Conservation (phyloP, 305 asterid genomes). For the Fraxinus velutina region DNA sequence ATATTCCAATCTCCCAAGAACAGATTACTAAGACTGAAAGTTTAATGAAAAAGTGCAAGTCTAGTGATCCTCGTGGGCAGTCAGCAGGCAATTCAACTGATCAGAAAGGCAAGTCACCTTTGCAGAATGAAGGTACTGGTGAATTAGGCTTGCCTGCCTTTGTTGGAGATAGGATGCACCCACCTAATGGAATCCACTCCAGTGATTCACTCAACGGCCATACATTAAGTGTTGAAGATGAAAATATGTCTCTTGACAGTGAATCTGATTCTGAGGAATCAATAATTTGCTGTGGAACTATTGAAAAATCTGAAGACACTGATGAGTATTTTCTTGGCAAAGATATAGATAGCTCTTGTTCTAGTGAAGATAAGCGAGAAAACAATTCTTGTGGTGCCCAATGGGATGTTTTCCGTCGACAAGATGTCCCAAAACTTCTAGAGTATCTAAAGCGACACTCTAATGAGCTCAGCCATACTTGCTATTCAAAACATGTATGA, state of each 20-base stretch:
- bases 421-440: constrained; percentile 83
- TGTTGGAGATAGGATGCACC: constrained; percentile 35
- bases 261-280: constrained; percentile 71
- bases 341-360: constrained; percentile 45
- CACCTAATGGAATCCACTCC: constrained; percentile 50
- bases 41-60: constrained; percentile 51
- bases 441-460: constrained; percentile 74
- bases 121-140: constrained; percentile 68
- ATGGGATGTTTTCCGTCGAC: constrained; percentile 83
- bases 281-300: constrained; percentile 58
- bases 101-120: constrained; percentile 66
- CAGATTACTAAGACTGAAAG: constrained; percentile 55
- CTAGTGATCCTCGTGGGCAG: constrained; percentile 41
- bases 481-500: constrained; percentile 54
- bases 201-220: constrained; percentile 40
- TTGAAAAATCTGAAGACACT: constrained; percentile 62
- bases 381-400: constrained; percentile 64
- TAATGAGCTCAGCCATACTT: constrained; percentile 53
- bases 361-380: constrained; percentile 40
- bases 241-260: constrained; percentile 47
- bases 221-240: constrained; percentile 33
- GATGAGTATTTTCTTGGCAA: constrained; percentile 50
- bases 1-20: constrained; percentile 63
- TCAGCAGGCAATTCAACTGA: constrained; percentile 50
- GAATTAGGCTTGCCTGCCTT: constrained; percentile 67